Conservation (phyloP, 2,329 filamentous ascomycete species). For the Claviceps cyperi region DNA sequence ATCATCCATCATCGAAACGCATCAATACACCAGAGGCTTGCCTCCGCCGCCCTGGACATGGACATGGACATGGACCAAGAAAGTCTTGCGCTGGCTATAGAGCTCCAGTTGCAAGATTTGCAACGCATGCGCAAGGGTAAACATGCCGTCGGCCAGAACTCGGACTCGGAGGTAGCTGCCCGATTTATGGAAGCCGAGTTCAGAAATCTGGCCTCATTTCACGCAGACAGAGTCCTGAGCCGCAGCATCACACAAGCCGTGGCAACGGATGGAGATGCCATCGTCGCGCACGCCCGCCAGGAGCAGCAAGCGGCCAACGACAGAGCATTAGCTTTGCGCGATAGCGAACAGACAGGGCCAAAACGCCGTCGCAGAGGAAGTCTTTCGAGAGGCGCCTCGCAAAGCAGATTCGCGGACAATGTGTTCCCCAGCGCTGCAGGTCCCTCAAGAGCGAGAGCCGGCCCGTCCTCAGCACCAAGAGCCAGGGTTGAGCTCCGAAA, state of each 20-base stretch:
- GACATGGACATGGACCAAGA: constrained; percentile 2
- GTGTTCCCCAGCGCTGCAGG: not conserved
- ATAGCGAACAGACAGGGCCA: too few relatives aligned
- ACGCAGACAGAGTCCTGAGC: constrained; percentile 7
- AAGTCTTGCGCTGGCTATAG: constrained; percentile 8
- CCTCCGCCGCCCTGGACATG: not conserved
- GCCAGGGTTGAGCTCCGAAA: not conserved
- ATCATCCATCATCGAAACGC: too few relatives aligned
- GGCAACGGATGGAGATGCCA: constrained; percentile 6
- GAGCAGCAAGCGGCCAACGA: constrained; percentile 1
- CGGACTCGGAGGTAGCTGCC: constrained; percentile 6
- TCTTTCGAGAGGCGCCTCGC: not conserved
- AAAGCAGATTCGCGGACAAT: not conserved
- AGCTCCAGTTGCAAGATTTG: constrained; percentile 10
- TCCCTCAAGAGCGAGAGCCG: too few relatives aligned
- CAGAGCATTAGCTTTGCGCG: not conserved
- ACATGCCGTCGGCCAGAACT: not conserved
- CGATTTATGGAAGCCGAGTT: constrained; percentile 8
- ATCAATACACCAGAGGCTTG: not conserved
- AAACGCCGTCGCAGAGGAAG: not conserved
- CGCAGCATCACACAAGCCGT: constrained; percentile 9
- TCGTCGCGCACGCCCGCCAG: not conserved
- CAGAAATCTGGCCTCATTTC: not conserved
- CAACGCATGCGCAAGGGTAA: constrained; percentile 8
- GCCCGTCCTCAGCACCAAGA: too few relatives aligned